Conservation (phyloP, 345 rosid species). For the Lepidium sativum region DNA sequence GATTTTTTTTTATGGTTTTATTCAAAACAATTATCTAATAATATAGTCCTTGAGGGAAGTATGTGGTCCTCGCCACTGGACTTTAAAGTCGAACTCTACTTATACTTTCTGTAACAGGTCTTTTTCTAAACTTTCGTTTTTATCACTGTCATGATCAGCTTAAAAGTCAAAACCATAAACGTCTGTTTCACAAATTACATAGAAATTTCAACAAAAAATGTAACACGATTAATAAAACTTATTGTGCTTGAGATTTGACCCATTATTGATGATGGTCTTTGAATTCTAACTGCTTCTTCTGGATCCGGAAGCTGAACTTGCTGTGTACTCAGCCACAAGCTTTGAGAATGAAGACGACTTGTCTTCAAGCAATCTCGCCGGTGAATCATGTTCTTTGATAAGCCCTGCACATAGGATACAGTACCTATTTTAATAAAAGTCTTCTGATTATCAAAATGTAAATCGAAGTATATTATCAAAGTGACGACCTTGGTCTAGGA, state of each 20-base stretch:
- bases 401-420: slow-evolving; percentile 37
- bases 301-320: slow-evolving; percentile 35
- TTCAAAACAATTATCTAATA: too few relatives aligned
- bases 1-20: too few relatives aligned
- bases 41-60: too few relatives aligned
- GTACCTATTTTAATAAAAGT: neutral
- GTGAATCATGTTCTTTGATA: slow-evolving; percentile 57
- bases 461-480: neutral
- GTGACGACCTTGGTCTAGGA: slow-evolving; percentile 30
- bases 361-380: slow-evolving; percentile 44
- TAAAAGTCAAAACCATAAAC: neutral
- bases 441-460: neutral
- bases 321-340: slow-evolving; percentile 51
- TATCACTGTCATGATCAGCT: neutral
- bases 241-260: neutral
- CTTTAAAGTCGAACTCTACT: neutral
- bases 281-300: neutral
- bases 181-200: neutral
- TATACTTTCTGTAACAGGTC: neutral
- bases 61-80: neutral
- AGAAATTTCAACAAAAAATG: neutral
- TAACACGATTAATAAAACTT: neutral
- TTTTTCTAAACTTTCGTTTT: neutral
- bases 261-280: neutral
- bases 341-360: slow-evolving; percentile 54